A percentile compares a stretch with the other conserved stretches of the same genome.
Conservation (phyloP, 768 basidiomycete genomes). For the Pisolithus sp. region DNA sequence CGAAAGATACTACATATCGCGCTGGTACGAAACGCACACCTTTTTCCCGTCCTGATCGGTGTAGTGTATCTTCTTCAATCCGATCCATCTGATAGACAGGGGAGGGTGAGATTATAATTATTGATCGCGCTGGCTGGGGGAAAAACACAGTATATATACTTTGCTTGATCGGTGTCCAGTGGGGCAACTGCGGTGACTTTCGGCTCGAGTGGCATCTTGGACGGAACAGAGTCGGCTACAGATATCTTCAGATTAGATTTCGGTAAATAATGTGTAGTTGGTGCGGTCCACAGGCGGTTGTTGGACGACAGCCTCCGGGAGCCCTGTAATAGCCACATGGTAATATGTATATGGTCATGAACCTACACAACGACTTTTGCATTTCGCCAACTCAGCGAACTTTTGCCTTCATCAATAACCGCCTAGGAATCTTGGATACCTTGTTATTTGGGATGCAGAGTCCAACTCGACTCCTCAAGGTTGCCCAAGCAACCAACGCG, state of each 20-base stretch:
- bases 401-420: too few relatives aligned
- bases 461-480: too few relatives aligned
- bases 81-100: slow-evolving; percentile 61
- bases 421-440: too few relatives aligned
- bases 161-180: slow-evolving; percentile 51
- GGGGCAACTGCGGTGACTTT: slow-evolving; percentile 48
- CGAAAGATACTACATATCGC: not conserved
- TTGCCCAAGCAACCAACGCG: too few relatives aligned
- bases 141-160: slow-evolving; percentile 32
- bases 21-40: slow-evolving; percentile 32
- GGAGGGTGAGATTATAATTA: not conserved
- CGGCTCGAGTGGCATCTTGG: not conserved
- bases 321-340: too few relatives aligned
- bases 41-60: slow-evolving; percentile 70
- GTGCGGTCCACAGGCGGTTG: too few relatives aligned
- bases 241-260: slow-evolving; percentile 18
- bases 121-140: not conserved
- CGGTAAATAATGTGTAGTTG: too few relatives aligned
- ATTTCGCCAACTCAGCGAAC: too few relatives aligned
- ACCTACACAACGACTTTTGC: too few relatives aligned
- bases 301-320: too few relatives aligned
- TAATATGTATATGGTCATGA: too few relatives aligned
- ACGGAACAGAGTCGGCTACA: slow-evolving; percentile 22
- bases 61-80: slow-evolving; percentile 76
- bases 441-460: too few relatives aligned